phyloP scores from a whole-genome alignment of 805 yeast species.

The Candida ponderosae region DNA sequence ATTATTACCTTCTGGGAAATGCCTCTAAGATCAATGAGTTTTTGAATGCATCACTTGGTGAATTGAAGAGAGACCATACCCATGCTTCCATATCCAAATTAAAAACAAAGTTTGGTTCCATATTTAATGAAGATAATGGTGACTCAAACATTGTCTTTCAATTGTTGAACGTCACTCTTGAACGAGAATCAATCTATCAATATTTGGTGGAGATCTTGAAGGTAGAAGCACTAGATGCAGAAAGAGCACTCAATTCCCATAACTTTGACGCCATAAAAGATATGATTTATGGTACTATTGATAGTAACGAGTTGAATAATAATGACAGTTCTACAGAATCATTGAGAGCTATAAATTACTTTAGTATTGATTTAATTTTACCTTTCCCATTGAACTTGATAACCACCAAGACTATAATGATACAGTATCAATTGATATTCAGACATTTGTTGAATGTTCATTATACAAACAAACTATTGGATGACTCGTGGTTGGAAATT shows the following conservation, averaged over 20 bases:
- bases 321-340: conserved; percentile 22
- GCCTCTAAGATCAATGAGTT: conserved; percentile 46
- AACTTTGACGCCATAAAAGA: conserved; percentile 35
- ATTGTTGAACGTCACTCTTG: conserved; percentile 29
- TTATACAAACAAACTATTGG: conserved; percentile 50
- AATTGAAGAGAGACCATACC: conserved; percentile 35
- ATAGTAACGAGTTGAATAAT: conserved; percentile 7
- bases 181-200: conserved; percentile 28
- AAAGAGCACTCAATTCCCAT: conserved; percentile 37
- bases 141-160: conserved; percentile 17
- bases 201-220: conserved; percentile 44
- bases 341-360: conserved; percentile 37
- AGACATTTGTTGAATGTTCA: conserved; percentile 62
- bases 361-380: conserved; percentile 50
- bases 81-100: conserved; percentile 24
- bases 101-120: conserved; percentile 20
- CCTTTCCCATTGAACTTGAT: conserved; percentile 87
- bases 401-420: conserved; percentile 57
- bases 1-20: conserved; percentile 48
- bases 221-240: conserved; percentile 47
- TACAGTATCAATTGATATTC: conserved; percentile 74
- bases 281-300: conserved; percentile 34
- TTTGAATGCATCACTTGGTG: conserved; percentile 40
- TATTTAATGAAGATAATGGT: conserved; percentile 3
- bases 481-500: conserved; percentile 66